Conservation (phyloP, 2,329 filamentous ascomycete species). For the Coniochaeta pulveracea region DNA sequence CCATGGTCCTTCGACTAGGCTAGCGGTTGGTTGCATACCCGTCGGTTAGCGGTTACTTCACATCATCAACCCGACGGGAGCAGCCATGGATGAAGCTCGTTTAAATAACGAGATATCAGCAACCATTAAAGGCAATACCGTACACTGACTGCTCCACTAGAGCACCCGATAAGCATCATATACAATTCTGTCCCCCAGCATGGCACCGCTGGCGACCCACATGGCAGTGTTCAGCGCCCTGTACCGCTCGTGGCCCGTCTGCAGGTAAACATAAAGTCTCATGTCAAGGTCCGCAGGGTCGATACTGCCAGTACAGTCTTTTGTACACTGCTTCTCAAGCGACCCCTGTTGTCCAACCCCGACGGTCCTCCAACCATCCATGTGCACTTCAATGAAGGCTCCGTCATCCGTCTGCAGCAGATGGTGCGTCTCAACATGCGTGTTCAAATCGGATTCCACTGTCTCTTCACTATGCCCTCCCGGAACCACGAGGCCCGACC, state of each 20-base stretch:
- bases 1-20: no score
- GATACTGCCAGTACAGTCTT: constrained; percentile 14
- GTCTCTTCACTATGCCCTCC: constrained; percentile 14
- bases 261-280: constrained; percentile 13
- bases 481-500: constrained; percentile 13
- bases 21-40: constrained; percentile 2
- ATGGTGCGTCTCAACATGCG: constrained; percentile 12
- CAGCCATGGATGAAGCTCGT: no score
- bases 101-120: no score
- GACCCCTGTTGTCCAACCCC: constrained; percentile 11
- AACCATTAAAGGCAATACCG: no score
- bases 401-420: constrained; percentile 15
- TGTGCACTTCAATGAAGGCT: constrained; percentile 13
- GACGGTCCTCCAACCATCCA: constrained; percentile 13
- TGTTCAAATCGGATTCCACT: constrained; percentile 11
- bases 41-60: no score
- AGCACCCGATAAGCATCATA: constrained; percentile 14
- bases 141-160: neutral
- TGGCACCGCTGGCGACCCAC: constrained; percentile 14
- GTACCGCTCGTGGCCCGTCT: constrained; percentile 16
- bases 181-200: constrained; percentile 14
- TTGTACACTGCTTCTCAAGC: constrained; percentile 14
- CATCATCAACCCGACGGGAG: no score
- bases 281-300: constrained; percentile 12
- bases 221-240: constrained; percentile 12